These are phyloP conservation scores for Emergomyces pasteurianus DNA, from an alignment of 2,329 filamentous ascomycete species.

Conservation along the genomic window DNA sequence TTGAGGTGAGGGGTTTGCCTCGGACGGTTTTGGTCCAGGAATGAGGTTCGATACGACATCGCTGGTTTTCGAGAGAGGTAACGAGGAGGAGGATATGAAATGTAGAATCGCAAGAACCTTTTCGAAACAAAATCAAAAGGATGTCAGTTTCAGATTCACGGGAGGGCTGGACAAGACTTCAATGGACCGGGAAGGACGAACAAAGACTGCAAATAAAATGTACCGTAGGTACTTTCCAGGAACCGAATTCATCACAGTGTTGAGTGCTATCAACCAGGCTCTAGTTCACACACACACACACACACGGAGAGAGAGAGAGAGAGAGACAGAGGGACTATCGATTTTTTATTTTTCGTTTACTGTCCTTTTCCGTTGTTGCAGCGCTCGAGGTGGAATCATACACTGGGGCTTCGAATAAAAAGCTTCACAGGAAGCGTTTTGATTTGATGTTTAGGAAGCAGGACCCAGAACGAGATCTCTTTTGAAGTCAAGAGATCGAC, in stretches of 20 bases:
- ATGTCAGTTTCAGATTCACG: slow-evolving; percentile 11
- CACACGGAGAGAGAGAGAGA: too few species aligned
- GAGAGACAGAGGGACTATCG: background rate
- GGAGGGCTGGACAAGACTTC: background rate
- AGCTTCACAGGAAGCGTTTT: background rate
- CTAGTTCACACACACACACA: background rate
- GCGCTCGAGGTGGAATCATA: background rate
- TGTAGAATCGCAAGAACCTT: slow-evolving; percentile 59
- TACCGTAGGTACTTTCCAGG: slow-evolving; percentile 40
- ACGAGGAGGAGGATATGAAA: slow-evolving; percentile 57
- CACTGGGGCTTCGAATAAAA: background rate
- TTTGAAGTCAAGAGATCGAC: background rate
- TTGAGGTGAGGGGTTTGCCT: background rate
- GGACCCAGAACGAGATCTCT: background rate
- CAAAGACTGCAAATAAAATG: slow-evolving; percentile 70
- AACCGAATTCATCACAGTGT: background rate
- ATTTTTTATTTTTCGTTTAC: background rate
- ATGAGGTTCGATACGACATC: slow-evolving; percentile 6
- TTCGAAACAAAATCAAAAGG: background rate
- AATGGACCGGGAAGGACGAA: slow-evolving; percentile 36
- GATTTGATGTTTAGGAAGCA: background rate
- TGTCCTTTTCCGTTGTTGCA: background rate
- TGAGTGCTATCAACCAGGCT: background rate
- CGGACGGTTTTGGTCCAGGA: background rate
- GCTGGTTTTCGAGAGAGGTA: slow-evolving; percentile 15